Evolutionary conservation across 2,329 filamentous ascomycete species (phyloP), one percentile per base, ranked within the genome.

Genomic region (Cercospora brassicicola): DNA sequence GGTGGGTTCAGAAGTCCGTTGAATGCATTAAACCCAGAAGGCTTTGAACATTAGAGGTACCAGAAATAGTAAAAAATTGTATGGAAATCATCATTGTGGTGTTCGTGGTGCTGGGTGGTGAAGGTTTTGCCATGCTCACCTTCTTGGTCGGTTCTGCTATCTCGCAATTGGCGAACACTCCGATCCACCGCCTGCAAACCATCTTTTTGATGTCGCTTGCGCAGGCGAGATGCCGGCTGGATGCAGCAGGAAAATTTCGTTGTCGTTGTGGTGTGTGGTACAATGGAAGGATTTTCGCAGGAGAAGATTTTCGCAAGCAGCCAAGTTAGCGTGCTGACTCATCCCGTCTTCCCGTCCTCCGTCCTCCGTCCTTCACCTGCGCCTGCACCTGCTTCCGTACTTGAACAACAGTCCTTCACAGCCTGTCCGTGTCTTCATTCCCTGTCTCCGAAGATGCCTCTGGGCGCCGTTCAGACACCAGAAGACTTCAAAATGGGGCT

Each of bases 11-110:
- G 91, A 93, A 92, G 91, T 93, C 90, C 89, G 84, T 84, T 91
- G 84, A 87, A 91, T 91, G 92, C 91, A 94, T 91, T 81, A 89
- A 85, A 80, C 83, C 78, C 36, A 59, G 82, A 83, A 79, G 62
- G 77, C 78, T 85, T 85, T 88, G 94, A 90, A 91, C 88, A 92
- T 92, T 94, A 96, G 93, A 96, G 93, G 93, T 96, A 93, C 93
- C 93, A 96, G 92, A 95, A 94, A 90, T 69, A 75, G 83, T 84
- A 79, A 81, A 80, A 26, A 65, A 42, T 83, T 84, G 84, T 56
- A 66, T 53, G 67, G 67, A 69, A 61, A 69, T 69, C 67, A 69
- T 69, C 67, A 71, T 68, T 57, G 48, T 26, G 31, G 31, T 59
- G 20, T n/a, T 28, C 7, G 4, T 36, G 39, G 23, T 48, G 59